A percentile compares a stretch with the other conserved stretches of the same genome.
These are phyloP conservation scores for Pythium utonaiense DNA, from an alignment of 352 stramenopile genomes.

Conservation along the genomic window DNA sequence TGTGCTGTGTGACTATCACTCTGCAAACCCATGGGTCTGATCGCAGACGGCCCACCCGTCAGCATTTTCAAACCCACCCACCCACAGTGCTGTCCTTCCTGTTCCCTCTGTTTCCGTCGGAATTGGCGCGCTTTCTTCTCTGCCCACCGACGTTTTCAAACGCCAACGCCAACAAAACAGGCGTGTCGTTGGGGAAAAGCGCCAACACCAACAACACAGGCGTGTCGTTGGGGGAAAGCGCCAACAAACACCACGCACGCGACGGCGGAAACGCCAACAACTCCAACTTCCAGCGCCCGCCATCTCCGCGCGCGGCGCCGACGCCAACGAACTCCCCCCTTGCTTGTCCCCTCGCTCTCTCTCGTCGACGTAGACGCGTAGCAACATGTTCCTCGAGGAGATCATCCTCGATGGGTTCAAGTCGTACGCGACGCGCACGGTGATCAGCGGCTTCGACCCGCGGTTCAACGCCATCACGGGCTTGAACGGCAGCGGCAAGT, in stretches of 20 bases:
- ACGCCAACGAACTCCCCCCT: neutral
- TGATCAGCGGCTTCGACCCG: constrained; percentile 98
- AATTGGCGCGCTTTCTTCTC: constrained; percentile 5
- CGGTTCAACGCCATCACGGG: constrained; percentile 99
- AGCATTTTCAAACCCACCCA: neutral
- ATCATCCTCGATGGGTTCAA: constrained; percentile 99
- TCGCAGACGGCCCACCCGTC: neutral
- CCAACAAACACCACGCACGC: neutral
- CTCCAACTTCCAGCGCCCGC: neutral
- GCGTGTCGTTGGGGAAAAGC: neutral
- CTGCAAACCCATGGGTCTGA: too few species aligned
- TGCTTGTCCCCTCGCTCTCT: too few species aligned
- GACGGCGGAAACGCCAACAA: neutral
- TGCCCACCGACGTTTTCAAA: constrained; percentile 18
- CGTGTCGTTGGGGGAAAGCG: neutral
- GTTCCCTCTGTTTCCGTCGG: constrained; percentile 1
- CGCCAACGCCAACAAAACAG: constrained; percentile 13
- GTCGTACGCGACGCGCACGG: constrained; percentile 98
- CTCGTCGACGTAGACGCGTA: neutral
- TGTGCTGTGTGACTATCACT: too few species aligned
- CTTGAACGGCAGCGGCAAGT: constrained; percentile 99
- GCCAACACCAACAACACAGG: neutral
- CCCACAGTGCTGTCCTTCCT: neutral
- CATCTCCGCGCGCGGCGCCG: neutral
- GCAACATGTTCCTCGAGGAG: constrained; percentile 97